Percentiles rank a stretch among this genome's conserved stretches.
These are phyloP conservation scores for Stagonosporopsis cucurbitacearum DNA, from an alignment of 2,329 filamentous ascomycete genomes.

Conservation along the genomic window DNA sequence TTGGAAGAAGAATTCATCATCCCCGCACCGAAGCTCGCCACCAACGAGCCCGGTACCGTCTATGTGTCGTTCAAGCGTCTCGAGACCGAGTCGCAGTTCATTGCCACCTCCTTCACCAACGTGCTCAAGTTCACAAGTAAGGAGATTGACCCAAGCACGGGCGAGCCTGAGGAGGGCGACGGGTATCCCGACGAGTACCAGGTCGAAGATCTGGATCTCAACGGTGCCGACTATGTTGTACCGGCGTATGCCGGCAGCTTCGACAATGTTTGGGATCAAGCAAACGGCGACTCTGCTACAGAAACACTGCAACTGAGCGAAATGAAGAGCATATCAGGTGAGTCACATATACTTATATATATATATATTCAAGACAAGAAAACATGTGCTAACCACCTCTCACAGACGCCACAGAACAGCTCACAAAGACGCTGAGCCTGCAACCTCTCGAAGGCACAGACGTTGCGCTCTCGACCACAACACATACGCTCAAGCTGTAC, in stretches of 20 bases:
- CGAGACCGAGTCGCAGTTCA: slow-evolving; percentile 76
- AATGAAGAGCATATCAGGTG: slow-evolving; percentile 92
- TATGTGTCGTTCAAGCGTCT: slow-evolving; percentile 94
- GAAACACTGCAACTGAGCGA: slow-evolving; percentile 89
- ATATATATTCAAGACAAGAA: background rate
- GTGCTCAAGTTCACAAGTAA: slow-evolving; percentile 96
- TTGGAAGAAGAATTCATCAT: slow-evolving; percentile 90
- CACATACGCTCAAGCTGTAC: slow-evolving; percentile 93
- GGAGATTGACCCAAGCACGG: slow-evolving; percentile 94
- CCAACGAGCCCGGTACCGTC: slow-evolving; percentile 88
- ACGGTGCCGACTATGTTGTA: slow-evolving; percentile 90
- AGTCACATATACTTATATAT: slow-evolving; percentile 45
- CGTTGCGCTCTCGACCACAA: slow-evolving; percentile 83
- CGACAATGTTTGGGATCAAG: slow-evolving; percentile 92
- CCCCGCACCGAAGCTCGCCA: slow-evolving; percentile 79
- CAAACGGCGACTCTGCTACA: slow-evolving; percentile 86
- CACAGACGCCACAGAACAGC: slow-evolving; percentile 90
- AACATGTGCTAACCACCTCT: slow-evolving; percentile 24
- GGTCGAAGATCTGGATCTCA: slow-evolving; percentile 89
- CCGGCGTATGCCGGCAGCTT: slow-evolving; percentile 95
- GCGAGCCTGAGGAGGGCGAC: slow-evolving; percentile 80
- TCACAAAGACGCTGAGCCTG: slow-evolving; percentile 83
- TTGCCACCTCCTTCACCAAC: slow-evolving; percentile 85
- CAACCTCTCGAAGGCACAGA: slow-evolving; percentile 95
- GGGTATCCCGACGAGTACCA: slow-evolving; percentile 99